A percentile compares a stretch with the other conserved stretches of the same genome.
These are phyloP conservation scores for Quercus ilex DNA, from an alignment of 306 rosid genomes.

Conservation along the genomic window DNA sequence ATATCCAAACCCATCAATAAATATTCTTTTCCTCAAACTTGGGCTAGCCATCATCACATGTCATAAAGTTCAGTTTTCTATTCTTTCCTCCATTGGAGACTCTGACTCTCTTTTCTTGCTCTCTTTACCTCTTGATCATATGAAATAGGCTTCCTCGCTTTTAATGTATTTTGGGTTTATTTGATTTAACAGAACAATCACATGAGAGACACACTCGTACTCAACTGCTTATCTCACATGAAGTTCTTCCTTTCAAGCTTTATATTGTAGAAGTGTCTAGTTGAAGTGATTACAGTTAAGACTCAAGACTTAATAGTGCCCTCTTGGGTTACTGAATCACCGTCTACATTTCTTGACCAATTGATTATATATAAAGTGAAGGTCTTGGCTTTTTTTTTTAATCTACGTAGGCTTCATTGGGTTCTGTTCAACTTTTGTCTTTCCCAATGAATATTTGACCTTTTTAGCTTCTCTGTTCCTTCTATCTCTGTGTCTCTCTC, in stretches of 20 bases:
- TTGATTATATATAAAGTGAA: background rate
- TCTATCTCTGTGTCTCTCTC: slow-evolving; percentile 13
- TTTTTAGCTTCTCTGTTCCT: slow-evolving; percentile 20
- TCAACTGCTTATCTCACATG: slow-evolving; percentile 15
- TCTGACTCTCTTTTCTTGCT: slow-evolving; percentile 15
- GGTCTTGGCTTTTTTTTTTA: slow-evolving; percentile 5
- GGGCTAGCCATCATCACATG: slow-evolving; percentile 36
- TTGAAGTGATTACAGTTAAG: background rate
- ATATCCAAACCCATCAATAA: slow-evolving; percentile 1
- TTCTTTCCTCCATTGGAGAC: slow-evolving; percentile 13
- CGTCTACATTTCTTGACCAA: slow-evolving; percentile 1
- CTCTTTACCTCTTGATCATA: slow-evolving; percentile 20
- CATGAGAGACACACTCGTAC: slow-evolving; percentile 13
- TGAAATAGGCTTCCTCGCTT: slow-evolving; percentile 31
- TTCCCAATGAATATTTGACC: slow-evolving; percentile 58
- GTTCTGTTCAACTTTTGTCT: slow-evolving; percentile 42
- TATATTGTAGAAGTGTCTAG: slow-evolving; percentile 15
- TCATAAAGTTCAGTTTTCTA: slow-evolving; percentile 24
- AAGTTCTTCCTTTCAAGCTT: slow-evolving; percentile 22
- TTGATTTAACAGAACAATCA: slow-evolving; percentile 21
- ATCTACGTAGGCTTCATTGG: slow-evolving; percentile 40
- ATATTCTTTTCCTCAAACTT: slow-evolving; percentile 43
- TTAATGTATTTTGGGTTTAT: slow-evolving; percentile 21
- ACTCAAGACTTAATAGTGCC: background rate
- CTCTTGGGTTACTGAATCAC: slow-evolving; percentile 20